Evolutionary conservation across 768 basidiomycete genomes (phyloP).

Genomic region (Pleurotus sapidus): DNA sequence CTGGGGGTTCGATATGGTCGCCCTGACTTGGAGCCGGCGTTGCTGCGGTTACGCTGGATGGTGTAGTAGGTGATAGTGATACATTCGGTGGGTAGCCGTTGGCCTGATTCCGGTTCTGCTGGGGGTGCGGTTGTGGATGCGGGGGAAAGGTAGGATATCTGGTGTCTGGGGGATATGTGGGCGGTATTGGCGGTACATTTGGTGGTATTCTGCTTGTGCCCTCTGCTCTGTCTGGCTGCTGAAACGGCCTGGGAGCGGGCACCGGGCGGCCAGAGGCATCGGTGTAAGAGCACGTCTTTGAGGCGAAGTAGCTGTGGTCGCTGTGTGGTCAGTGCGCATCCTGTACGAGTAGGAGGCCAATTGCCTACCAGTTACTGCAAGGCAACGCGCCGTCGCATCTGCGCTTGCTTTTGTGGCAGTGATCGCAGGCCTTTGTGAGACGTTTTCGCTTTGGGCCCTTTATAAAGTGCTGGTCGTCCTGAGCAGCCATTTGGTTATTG

Average conservation of each 20-base stretch:
- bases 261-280: slow-evolving; percentile 79
- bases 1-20: neutral
- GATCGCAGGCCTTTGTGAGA: slow-evolving; percentile 70
- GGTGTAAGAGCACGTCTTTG: slow-evolving; percentile 78
- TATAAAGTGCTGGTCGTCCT: slow-evolving; percentile 33
- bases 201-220: slow-evolving; percentile 16
- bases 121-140: neutral
- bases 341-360: too few species aligned
- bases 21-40: neutral
- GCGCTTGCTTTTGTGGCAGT: slow-evolving; percentile 83
- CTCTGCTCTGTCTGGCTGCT: slow-evolving; percentile 34
- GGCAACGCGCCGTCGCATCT: slow-evolving; percentile 80
- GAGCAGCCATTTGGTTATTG: slow-evolving; percentile 11
- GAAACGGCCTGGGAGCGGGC: slow-evolving; percentile 57
- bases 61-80: neutral
- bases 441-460: slow-evolving; percentile 54
- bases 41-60: neutral
- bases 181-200: slow-evolving; percentile 4
- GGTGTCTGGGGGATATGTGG: slow-evolving; percentile 11
- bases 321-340: too few species aligned
- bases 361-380: slow-evolving; percentile 73
- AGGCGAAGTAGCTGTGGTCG: slow-evolving; percentile 65
- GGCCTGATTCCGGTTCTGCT: neutral
- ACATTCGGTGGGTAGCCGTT: slow-evolving; percentile 4
- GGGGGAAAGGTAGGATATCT: slow-evolving; percentile 5